These are phyloP conservation scores for Ploettnerulaceae sp. DNA, from an alignment of 2,329 filamentous ascomycete species.

Conservation along the genomic window DNA sequence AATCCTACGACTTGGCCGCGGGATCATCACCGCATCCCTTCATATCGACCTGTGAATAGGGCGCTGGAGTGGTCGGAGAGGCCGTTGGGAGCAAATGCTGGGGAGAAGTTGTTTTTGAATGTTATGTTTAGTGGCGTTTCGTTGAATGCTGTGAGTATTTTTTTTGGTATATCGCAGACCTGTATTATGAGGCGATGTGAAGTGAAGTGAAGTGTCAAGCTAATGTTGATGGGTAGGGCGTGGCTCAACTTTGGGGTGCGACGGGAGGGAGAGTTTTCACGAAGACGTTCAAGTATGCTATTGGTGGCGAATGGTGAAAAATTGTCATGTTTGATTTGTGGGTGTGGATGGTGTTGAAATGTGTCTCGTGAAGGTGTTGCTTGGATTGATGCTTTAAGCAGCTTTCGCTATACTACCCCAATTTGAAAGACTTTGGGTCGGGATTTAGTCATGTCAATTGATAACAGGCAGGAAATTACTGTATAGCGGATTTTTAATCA, in stretches of 20 bases:
- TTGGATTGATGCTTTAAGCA: too few species aligned
- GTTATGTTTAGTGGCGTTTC: slow-evolving; percentile 47
- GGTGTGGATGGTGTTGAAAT: too few species aligned
- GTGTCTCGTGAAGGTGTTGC: too few species aligned
- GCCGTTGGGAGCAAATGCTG: slow-evolving; percentile 40
- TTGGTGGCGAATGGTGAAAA: slow-evolving; percentile 49
- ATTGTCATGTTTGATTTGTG: too few species aligned
- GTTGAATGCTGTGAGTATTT: slow-evolving; percentile 41
- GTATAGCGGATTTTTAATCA: too few species aligned
- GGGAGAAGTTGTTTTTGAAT: slow-evolving; percentile 44
- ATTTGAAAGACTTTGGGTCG: too few species aligned
- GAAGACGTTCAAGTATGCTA: slow-evolving; percentile 44
- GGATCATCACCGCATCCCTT: slow-evolving; percentile 43
- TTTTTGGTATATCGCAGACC: too few species aligned
- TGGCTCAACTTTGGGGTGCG: slow-evolving; percentile 44
- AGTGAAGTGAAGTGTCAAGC: background rate
- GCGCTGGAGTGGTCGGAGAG: slow-evolving; percentile 39
- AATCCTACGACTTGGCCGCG: slow-evolving; percentile 43
- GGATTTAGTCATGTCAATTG: too few species aligned
- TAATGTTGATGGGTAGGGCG: slow-evolving; percentile 30
- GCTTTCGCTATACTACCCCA: too few species aligned
- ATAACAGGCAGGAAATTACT: too few species aligned
- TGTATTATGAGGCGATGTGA: background rate
- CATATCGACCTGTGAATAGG: slow-evolving; percentile 42
- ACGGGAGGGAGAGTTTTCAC: slow-evolving; percentile 46